Percentiles rank a stretch among this genome's conserved stretches.
These are phyloP conservation scores for Artomyces pyxidatus DNA, from an alignment of 768 basidiomycete species.

Conservation along the genomic window DNA sequence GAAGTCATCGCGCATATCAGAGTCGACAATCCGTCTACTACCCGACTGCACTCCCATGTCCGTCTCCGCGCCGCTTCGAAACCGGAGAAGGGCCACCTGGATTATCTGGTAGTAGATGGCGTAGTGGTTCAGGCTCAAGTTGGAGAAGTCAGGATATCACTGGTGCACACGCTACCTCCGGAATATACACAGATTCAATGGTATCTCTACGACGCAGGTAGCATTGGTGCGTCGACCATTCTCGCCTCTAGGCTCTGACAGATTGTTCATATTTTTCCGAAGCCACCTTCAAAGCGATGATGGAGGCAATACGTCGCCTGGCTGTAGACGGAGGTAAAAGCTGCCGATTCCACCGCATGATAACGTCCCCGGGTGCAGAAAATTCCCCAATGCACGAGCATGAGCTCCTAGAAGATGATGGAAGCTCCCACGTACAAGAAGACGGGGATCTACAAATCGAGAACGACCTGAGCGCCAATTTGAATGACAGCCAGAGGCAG, in stretches of 20 bases:
- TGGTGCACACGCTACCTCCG: constrained; percentile 52
- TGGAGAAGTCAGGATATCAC: constrained; percentile 46
- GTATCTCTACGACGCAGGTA: constrained; percentile 57
- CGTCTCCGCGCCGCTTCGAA: constrained; percentile 52
- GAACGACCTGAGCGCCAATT: constrained; percentile 10
- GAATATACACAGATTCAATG: constrained; percentile 54
- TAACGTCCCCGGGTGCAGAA: constrained; percentile 23
- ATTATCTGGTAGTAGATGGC: constrained; percentile 45
- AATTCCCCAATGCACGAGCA: too few species aligned
- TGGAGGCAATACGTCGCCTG: constrained; percentile 49
- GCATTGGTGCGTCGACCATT: constrained; percentile 34
- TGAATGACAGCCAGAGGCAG: constrained; percentile 48
- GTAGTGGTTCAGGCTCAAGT: constrained; percentile 44
- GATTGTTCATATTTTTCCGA: not conserved
- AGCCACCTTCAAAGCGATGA: constrained; percentile 60
- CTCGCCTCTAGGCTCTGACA: not conserved
- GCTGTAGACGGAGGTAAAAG: constrained; percentile 33
- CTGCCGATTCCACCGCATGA: constrained; percentile 42
- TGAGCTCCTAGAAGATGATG: too few species aligned
- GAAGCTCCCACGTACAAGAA: constrained; percentile 15
- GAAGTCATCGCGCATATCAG: constrained; percentile 46
- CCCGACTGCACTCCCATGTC: constrained; percentile 60
- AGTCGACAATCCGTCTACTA: constrained; percentile 40
- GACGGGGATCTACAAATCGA: constrained; percentile 4
- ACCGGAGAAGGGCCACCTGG: constrained; percentile 40